phyloP scores from a whole-genome alignment of 1,284 basidiomycete genomes.

The Ganoderma meredithae region DNA sequence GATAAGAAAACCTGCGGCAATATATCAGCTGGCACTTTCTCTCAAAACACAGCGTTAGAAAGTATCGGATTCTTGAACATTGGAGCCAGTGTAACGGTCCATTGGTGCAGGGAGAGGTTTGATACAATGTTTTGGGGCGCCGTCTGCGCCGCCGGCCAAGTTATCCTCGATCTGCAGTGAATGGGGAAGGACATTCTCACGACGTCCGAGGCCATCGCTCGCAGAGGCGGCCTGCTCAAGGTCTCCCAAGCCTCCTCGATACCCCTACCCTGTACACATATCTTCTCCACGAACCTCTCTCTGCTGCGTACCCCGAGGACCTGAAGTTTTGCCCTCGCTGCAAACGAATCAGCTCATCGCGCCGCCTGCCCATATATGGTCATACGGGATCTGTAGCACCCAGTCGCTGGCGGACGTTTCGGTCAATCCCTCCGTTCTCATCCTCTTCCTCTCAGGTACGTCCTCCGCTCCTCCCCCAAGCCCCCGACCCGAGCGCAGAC shows the following conservation, averaged over 20 bases:
- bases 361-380: conserved; percentile 26
- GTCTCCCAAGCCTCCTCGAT: conserved; percentile 3
- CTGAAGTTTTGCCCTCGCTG: not conserved
- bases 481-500: not conserved
- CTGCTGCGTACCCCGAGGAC: not conserved
- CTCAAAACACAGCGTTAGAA: not conserved
- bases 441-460: conserved; percentile 2
- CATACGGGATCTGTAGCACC: conserved; percentile 27
- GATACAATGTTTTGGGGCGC: not conserved
- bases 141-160: too few species aligned
- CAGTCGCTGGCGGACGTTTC: conserved; percentile 29
- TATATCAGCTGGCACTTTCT: not conserved
- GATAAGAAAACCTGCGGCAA: not conserved
- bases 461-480: conserved; percentile 2
- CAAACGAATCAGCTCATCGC: conserved; percentile 14
- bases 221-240: not conserved
- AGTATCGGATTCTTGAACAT: not conserved
- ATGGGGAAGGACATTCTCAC: conserved; percentile 24
- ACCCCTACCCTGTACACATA: conserved; percentile 6
- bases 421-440: conserved; percentile 7
- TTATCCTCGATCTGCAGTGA: not conserved
- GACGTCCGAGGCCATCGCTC: conserved; percentile 3
- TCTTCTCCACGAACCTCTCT: not conserved
- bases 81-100: not conserved
- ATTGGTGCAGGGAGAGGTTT: not conserved